These are phyloP conservation scores for Penicillium italicum DNA, from an alignment of 2,329 filamentous ascomycete species.

Conservation along the genomic window DNA sequence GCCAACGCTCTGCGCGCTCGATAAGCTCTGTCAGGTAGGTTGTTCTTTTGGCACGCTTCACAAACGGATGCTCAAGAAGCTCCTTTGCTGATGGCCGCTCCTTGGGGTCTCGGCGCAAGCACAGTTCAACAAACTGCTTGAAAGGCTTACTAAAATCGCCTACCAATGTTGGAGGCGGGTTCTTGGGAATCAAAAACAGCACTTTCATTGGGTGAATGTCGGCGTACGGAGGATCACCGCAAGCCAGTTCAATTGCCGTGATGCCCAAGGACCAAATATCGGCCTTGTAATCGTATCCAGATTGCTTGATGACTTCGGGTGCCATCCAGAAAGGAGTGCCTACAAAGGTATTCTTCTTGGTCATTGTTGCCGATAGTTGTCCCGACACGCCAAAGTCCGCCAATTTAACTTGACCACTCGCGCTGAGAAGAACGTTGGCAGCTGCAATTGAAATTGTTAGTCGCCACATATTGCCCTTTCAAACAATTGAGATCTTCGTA, in stretches of 20 bases:
- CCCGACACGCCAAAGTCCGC: constrained; percentile 97
- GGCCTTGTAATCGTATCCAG: constrained; percentile 94
- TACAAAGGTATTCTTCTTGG: constrained; percentile 98
- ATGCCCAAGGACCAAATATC: constrained; percentile 98
- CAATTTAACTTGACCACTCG: constrained; percentile 92
- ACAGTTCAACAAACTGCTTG: constrained; percentile 80
- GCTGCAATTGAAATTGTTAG: constrained; percentile 52
- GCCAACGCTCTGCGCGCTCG: constrained; percentile 83
- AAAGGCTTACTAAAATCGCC: constrained; percentile 78
- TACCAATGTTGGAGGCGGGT: constrained; percentile 75
- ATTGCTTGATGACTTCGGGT: constrained; percentile 97
- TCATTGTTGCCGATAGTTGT: constrained; percentile 96
- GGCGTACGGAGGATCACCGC: constrained; percentile 88
- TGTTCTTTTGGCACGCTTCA: constrained; percentile 87
- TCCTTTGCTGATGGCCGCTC: constrained; percentile 85
- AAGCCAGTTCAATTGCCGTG: constrained; percentile 85
- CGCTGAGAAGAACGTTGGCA: constrained; percentile 84
- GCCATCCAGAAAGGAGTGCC: constrained; percentile 99
- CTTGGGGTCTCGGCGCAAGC: constrained; percentile 81
- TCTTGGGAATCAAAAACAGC: constrained; percentile 92
- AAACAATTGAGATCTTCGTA: constrained; percentile 33
- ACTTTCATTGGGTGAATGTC: constrained; percentile 99
- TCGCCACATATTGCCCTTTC: not conserved
- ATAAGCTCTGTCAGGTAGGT: constrained; percentile 97
- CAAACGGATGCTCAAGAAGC: constrained; percentile 82